Base-by-base conservation (phyloP, 129 eudicot species). In the Pulicaria dysenterica region DNA sequence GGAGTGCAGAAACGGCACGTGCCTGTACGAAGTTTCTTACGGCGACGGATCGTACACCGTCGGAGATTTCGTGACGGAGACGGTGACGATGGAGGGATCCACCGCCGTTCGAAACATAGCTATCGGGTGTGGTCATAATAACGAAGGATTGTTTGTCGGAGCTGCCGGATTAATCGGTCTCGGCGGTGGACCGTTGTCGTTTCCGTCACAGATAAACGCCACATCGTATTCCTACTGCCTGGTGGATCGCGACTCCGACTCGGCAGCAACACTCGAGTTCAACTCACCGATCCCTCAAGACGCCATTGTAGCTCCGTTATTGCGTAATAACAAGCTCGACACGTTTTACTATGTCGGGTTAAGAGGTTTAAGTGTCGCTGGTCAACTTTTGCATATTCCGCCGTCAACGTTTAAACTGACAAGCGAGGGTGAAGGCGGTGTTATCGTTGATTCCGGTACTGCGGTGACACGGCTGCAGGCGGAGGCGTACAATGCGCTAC, bases 31-130 rank as follows among this genome's bases (percentile, higher is more conserved):
- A 39, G 99, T 94, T 0, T 94, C 98, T 0, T 94, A 90, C 80
- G 99, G 99, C 3, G 99, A 94, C 37, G 99, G 97, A 0, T 90
- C 96, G 3, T 94, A 90, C 75, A 94, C 97, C 40, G 96, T 88
- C 69, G 97, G 99, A 0, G 96, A 94, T 59, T 85, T 94, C 19
- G 97, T 71, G 7, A 85, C 89, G 63, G 97, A 94, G 62, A 82
- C 96, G 10, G 72, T 94, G 5, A 85, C 97, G 0, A 82, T 94
- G 38, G 76, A 83, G 36, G 79, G 76, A 44, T 70, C 86, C 3
- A 80, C 69, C 8, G 61, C 81, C 1, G 89, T 87, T 17, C 16
- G 77, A n/a, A 73, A 82, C 5, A 73, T 90, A 4, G 98, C 98
- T 3, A 82, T 93, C 24, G 99, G 97, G 4, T 94, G 99, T 43